Conservation (phyloP, 2,329 filamentous ascomycete genomes). For the Bertia moriformis region DNA sequence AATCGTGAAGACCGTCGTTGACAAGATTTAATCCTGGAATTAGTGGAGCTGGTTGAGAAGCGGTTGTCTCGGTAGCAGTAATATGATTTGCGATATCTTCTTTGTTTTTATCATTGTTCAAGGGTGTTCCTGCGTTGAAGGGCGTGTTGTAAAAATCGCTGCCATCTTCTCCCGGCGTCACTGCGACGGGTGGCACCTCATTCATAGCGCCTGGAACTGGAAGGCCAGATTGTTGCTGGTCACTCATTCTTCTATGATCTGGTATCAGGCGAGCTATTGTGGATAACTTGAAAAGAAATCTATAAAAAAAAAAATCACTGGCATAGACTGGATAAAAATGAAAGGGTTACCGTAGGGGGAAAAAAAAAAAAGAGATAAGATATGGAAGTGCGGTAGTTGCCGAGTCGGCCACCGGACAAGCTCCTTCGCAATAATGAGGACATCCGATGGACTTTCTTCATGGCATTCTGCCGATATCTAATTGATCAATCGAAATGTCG, state of each 20-base stretch:
- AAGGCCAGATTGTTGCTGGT: too few relatives aligned
- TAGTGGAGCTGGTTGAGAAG: background rate
- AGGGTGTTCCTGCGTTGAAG: background rate
- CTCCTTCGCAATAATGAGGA: too few relatives aligned
- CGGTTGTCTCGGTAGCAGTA: background rate
- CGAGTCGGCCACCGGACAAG: background rate
- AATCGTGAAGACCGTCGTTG: background rate
- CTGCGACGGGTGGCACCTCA: background rate
- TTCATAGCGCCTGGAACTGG: background rate
- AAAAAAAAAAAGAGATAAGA: background rate
- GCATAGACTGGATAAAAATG: too few relatives aligned
- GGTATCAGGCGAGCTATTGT: too few relatives aligned
- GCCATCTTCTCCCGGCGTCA: background rate
- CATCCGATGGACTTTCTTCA: too few relatives aligned
- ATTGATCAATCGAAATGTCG: too few relatives aligned
- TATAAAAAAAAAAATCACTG: too few relatives aligned
- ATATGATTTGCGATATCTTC: too few relatives aligned
- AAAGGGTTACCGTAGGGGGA: background rate
- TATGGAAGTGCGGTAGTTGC: background rate
- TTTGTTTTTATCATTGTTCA: background rate
- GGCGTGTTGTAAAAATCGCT: background rate
- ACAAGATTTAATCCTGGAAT: conserved; percentile 1
- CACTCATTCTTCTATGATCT: too few relatives aligned
- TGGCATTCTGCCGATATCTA: too few relatives aligned
- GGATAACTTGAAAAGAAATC: too few relatives aligned